Evolutionary conservation across 2,329 filamentous ascomycete species (phyloP), one percentile per base, ranked within the genome.

Genomic region (Parastagonospora avenae): DNA sequence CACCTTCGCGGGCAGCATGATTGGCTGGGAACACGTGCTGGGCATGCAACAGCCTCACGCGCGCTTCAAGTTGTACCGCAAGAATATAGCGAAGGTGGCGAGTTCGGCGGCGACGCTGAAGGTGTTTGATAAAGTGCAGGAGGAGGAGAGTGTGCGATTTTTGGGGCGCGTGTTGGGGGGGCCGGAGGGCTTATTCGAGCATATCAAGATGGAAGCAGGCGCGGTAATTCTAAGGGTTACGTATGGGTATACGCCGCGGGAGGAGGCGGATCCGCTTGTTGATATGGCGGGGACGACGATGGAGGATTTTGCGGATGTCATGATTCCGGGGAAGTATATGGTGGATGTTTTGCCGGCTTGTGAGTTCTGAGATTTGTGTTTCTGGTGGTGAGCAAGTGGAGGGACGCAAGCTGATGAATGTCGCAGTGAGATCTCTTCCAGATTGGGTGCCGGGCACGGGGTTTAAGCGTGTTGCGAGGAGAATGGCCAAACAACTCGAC

Each of bases 281-380:
- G 68, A 78, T 40, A 50, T 80, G 16, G 74, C 73, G 0, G 72
- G 72, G 2, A 52, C 70, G 10, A 68, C 74, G 0, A 70, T 82
- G 60, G 61, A 64, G 0, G 55, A 77, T 4, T 77, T 81, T 43
- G 64, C 71, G 2, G 59, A 71, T 11, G 74, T 76, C 2, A 65
- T 61, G 11, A 65, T 74, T 4, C 77, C 79, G 0, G 77, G 78
- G 5, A 69, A 62, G 4, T 82, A 74, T 72, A 50, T 73, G 1
- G 79, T 82, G 4, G 80, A 82, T 51, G 61, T 77, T 2, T 54
- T 82, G 4, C 79, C 79, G 0, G 72, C 71, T 35, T 55, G 77
- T 70, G 60, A 71, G 64, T 59, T 6, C n/a, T n/a, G n/a, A n/a
- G n/a, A n/a, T n/a, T n/a, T n/a, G n/a, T n/a, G n/a, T n/a, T n/a